Conservation (phyloP, 1,284 basidiomycete genomes). For the Apiotrichum laibachii region DNA sequence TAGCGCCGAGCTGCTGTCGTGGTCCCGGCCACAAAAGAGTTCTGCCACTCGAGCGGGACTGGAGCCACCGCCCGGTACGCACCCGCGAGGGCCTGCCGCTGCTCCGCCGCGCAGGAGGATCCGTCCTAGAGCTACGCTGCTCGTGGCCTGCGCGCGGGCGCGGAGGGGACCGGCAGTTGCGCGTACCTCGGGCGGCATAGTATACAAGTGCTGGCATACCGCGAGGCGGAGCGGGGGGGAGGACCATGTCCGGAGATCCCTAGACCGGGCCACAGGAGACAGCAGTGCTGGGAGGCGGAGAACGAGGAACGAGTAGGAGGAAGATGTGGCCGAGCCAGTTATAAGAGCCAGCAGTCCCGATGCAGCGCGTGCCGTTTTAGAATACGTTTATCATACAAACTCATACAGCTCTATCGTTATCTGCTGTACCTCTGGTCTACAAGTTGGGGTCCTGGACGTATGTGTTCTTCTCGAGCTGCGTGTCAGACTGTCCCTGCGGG, state of each 20-base stretch:
- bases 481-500: background rate
- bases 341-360: too few species aligned
- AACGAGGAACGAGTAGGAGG: too few species aligned
- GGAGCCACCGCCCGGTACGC: background rate
- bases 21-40: background rate
- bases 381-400: too few species aligned
- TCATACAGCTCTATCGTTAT: too few species aligned
- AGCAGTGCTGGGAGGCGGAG: too few species aligned
- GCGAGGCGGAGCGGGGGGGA: background rate
- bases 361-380: too few species aligned
- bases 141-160: background rate
- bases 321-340: too few species aligned
- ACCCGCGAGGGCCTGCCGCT: background rate
- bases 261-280: background rate
- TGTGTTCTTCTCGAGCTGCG: constrained; percentile 48
- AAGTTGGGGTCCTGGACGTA: constrained; percentile 40
- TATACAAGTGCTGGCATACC: too few species aligned
- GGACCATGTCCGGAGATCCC: constrained; percentile 3
- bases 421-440: constrained; percentile 8
- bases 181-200: too few species aligned
- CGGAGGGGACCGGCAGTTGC: background rate
- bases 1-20: background rate
- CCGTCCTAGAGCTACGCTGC: constrained; percentile 8
- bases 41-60: background rate
- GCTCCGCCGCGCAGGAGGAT: background rate